Base-by-base conservation (phyloP, 2,329 filamentous ascomycete species). In the Moelleriella libera region DNA sequence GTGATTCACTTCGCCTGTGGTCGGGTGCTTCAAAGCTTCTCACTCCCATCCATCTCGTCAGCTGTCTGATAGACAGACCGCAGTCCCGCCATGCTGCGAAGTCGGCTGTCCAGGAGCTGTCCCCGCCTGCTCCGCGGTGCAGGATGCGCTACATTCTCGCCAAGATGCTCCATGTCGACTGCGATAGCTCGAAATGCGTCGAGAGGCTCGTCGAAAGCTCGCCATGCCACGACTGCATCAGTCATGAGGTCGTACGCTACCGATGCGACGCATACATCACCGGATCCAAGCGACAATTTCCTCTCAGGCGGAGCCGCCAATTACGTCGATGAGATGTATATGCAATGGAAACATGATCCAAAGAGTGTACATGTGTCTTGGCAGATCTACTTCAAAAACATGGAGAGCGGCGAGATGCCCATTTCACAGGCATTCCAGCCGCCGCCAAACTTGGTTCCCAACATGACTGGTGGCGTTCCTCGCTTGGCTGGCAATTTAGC, bases 281-380 rank as follows among this genome's bases (percentile, higher is more conserved):
- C 79, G 53, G 88, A 95, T 64, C 80, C 89, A 54, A 95, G 85
- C 67, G 92, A 98, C 69, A 94, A 83, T 70, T 98, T 98, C 76
- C 78, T 98, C 52, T 87, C 88, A 53, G 92, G 92, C 56, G 97
- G 87, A 74, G 92, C 90, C 51, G 92, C 92, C 68, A 96, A 94
- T 73, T 98, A 98, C 72, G 88, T 98, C 64, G 92, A 98, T 68
- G 92, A 96, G 74, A 98, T 98, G 92, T 98, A 98, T 70, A 74
- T 96, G 72, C 82, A 89, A 64, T 98, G 92, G 92, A 95, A 90
- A 70, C 75, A 85, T 54, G 88, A 98, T 59, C 89, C 92, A 46
- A 78, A 81, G 59, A 95, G 87, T 63, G 92, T 98, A 50, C 92
- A 98, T 69, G 77, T 95, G 59, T 98, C 92, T 65, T 98, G 92